Evolutionary conservation across 768 basidiomycete genomes (phyloP).

Genomic region (Tylopilus sp.): DNA sequence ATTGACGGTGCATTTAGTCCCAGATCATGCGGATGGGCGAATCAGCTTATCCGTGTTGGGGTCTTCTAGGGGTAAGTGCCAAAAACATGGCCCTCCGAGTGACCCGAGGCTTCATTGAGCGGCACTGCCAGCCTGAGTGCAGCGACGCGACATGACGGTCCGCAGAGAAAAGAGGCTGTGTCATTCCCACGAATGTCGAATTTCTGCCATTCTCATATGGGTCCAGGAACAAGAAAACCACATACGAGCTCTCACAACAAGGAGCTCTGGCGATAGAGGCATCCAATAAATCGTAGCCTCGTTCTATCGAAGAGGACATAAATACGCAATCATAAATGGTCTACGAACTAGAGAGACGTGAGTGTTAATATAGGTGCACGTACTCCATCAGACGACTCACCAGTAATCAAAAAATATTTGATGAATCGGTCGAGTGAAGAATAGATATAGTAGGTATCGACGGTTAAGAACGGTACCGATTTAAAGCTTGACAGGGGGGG

Average conservation of each 20-base stretch:
- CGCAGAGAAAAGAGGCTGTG: too few relatives aligned
- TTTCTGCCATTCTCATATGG: too few relatives aligned
- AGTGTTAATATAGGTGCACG: neutral
- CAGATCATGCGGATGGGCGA: neutral
- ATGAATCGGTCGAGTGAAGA: neutral
- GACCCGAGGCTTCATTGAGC: too few relatives aligned
- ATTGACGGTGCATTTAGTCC: neutral
- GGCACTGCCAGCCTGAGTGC: too few relatives aligned
- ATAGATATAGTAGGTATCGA: neutral
- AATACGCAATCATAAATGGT: neutral
- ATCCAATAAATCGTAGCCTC: neutral
- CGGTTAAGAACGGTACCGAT: neutral
- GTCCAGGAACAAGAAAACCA: too few relatives aligned
- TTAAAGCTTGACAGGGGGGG: constrained; percentile 24
- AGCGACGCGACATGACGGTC: too few relatives aligned
- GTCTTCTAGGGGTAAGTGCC: too few relatives aligned
- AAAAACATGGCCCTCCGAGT: too few relatives aligned
- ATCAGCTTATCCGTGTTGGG: neutral
- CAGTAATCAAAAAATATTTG: neutral
- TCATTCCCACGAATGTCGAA: too few relatives aligned
- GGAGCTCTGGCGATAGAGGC: neutral
- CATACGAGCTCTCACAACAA: constrained; percentile 3
- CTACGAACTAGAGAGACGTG: neutral
- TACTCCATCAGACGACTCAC: neutral
- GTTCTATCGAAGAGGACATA: neutral